Evolutionary conservation across 2,329 filamentous ascomycete species (phyloP), one percentile per base, ranked within the genome.

Genomic region (Epichloe gansuensis): DNA sequence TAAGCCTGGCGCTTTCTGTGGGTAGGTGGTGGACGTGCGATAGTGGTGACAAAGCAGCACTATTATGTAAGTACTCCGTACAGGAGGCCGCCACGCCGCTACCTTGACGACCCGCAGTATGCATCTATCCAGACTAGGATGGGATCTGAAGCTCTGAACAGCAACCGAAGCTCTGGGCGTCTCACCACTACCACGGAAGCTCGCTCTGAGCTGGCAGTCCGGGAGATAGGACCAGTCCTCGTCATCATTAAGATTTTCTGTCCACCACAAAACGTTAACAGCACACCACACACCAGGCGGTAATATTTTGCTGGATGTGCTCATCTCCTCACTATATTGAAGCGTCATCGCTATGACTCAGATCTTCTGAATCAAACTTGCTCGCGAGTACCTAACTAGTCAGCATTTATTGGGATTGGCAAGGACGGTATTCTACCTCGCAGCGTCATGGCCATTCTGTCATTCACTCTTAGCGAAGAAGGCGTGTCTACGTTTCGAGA

Each of bases 381-480:
- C 45, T 36, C 5, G 15, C 12, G 34, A 38, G 4, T 31, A 3
- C 9, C 31, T 9, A 31, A 31, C 8, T 17, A 5, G 17, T 38
- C 11, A 15, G 23, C n/a, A 38, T 25, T 36, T 23, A 1, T 4
- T 17, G 17, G 4, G 23, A n/a, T 21, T 5, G 13, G 6, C 41
- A 25, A 49, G 25, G 17, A 25, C 27, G 27, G 13, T 17, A 7
- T 31, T 34, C 12, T 27, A 27, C 5, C 2, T 36, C 17, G 21
- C 17, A 36, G 17, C 23, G 35, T 7, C 44, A 82, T 84, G 81
- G 71, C 78, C 5, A 69, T 84, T n/a, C 68, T 90, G 53, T 82
- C 75, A 54, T 89, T 90, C 63, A 85, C 84, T 0, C 71, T 91
- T 51, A 85, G 76, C 59, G 85, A 87, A 52, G 85, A 89, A 58